Evolutionary conservation across 768 basidiomycete species (phyloP).

Genomic region (Lentinula lateritia): DNA sequence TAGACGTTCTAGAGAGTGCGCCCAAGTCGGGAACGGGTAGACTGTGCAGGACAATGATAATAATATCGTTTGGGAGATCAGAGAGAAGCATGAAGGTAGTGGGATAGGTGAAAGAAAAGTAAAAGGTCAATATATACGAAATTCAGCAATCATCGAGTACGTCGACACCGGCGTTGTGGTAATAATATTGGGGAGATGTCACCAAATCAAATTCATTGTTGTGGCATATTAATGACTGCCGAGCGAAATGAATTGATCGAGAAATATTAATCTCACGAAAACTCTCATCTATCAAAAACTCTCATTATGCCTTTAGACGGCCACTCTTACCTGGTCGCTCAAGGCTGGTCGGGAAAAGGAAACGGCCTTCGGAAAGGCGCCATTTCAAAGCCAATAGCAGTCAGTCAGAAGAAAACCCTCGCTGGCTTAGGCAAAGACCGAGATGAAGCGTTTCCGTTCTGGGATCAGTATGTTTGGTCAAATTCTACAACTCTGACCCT

Average conservation of each 20-base stretch:
- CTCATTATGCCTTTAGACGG: constrained; percentile 61
- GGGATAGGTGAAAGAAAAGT: neutral
- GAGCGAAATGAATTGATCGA: neutral
- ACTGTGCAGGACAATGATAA: constrained; percentile 41
- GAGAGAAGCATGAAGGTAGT: neutral
- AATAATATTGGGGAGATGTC: neutral
- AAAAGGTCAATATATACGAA: neutral
- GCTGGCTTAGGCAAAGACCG: constrained; percentile 87
- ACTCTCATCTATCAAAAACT: neutral
- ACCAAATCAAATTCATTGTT: neutral
- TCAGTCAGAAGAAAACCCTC: constrained; percentile 82
- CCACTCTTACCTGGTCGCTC: constrained; percentile 65
- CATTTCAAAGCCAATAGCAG: constrained; percentile 67
- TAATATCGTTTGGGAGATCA: neutral
- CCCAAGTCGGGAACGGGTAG: constrained; percentile 39
- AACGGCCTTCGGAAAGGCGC: constrained; percentile 81
- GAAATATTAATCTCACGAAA: neutral
- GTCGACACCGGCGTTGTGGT: neutral
- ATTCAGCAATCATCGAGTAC: neutral
- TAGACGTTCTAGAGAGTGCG: constrained; percentile 35
- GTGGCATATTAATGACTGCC: neutral
- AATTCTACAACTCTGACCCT: neutral
- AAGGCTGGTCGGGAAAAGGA: constrained; percentile 88
- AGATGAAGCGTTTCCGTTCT: constrained; percentile 95
- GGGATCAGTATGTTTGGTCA: constrained; percentile 78